Evolutionary conservation across 2,329 filamentous ascomycete genomes (phyloP).

Genomic region (Elsinoe batatas): DNA sequence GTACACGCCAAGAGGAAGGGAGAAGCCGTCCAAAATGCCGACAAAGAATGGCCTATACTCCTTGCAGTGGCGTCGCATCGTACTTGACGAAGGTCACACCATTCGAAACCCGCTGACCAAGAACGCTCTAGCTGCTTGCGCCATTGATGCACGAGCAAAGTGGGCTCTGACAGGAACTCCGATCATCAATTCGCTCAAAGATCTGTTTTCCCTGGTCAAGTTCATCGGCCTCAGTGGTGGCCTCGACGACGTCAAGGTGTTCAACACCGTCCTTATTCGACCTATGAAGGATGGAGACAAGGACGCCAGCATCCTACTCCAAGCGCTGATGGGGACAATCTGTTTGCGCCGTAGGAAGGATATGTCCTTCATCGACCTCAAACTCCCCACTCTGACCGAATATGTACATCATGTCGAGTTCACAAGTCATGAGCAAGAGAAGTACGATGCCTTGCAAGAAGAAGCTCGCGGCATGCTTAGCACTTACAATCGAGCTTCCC

Average conservation of each 20-base stretch:
- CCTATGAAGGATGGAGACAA: slow-evolving; percentile 51
- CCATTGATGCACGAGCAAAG: slow-evolving; percentile 57
- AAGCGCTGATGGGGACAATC: slow-evolving; percentile 68
- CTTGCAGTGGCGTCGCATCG: slow-evolving; percentile 64
- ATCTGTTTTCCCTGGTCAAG: slow-evolving; percentile 68
- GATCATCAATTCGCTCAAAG: slow-evolving; percentile 51
- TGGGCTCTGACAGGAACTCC: slow-evolving; percentile 67
- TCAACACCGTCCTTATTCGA: slow-evolving; percentile 61
- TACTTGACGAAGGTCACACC: slow-evolving; percentile 74
- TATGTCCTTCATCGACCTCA: slow-evolving; percentile 78
- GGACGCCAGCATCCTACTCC: slow-evolving; percentile 51
- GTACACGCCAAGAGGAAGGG: slow-evolving; percentile 41
- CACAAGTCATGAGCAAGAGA: slow-evolving; percentile 60
- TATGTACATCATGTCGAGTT: slow-evolving; percentile 69
- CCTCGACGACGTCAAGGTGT: slow-evolving; percentile 61
- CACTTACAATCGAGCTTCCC: slow-evolving; percentile 41
- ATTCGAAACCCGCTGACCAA: slow-evolving; percentile 72
- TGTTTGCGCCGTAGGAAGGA: slow-evolving; percentile 76
- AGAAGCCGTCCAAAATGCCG: slow-evolving; percentile 24
- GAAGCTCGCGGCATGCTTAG: slow-evolving; percentile 66
- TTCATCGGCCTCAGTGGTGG: slow-evolving; percentile 70
- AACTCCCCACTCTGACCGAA: slow-evolving; percentile 65
- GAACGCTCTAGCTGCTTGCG: slow-evolving; percentile 56
- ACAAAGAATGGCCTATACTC: slow-evolving; percentile 48
- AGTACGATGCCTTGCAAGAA: slow-evolving; percentile 64